Conservation (phyloP, 148 eudicot genomes). For the Bassia scoparia region DNA sequence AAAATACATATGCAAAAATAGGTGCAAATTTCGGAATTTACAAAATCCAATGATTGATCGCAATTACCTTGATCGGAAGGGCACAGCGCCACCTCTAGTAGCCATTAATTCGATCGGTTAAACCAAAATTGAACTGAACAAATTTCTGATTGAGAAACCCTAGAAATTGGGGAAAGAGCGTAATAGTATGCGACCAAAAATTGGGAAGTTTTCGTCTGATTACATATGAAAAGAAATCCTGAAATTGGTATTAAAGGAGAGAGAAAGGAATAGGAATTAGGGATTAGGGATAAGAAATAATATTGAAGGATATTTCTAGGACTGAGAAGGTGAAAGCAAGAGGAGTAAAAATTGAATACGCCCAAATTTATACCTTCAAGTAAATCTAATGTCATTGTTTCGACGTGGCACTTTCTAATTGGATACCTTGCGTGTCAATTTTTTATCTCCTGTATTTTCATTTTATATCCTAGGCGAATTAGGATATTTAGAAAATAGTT, state of each 20-base stretch:
- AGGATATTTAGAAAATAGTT: too few relatives aligned
- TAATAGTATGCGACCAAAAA: neutral
- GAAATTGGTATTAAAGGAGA: neutral
- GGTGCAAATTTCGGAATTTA: neutral
- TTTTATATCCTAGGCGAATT: too few relatives aligned
- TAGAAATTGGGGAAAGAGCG: neutral
- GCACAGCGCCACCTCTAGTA: slow-evolving; percentile 38
- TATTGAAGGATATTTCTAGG: neutral
- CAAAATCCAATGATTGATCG: neutral
- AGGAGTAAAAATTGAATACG: neutral
- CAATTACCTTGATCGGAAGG: slow-evolving; percentile 59
- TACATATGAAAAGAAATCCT: too few relatives aligned
- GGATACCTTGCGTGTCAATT: slow-evolving; percentile 12
- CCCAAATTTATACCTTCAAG: neutral
- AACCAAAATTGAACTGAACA: neutral
- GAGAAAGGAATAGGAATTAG: neutral
- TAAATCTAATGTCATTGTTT: too few relatives aligned
- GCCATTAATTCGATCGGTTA: slow-evolving; percentile 16
- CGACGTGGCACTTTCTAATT: slow-evolving; percentile 1
- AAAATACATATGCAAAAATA: too few relatives aligned
- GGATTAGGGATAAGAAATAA: too few relatives aligned
- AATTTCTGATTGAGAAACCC: neutral
- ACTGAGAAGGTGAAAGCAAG: neutral
- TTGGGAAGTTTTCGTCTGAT: too few relatives aligned
- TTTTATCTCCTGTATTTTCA: too few relatives aligned